Percentiles rank a stretch among this genome's conserved stretches.
These are phyloP conservation scores for Bipolaris bicolor DNA, from an alignment of 2,329 filamentous ascomycete genomes.

Conservation along the genomic window DNA sequence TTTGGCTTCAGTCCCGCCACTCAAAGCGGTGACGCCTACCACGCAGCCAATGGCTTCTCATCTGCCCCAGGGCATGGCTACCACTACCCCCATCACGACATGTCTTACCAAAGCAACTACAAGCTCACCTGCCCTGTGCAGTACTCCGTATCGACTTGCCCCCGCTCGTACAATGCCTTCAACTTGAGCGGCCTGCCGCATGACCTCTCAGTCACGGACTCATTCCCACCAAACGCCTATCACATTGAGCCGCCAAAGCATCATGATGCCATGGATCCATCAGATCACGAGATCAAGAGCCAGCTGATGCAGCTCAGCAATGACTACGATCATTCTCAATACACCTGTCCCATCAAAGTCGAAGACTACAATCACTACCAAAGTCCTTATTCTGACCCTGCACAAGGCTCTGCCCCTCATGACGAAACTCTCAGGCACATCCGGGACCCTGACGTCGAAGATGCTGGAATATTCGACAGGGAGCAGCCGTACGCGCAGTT, in stretches of 20 bases:
- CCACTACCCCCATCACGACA: conserved; percentile 27
- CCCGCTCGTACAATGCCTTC: conserved; percentile 30
- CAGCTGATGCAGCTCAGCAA: conserved; percentile 34
- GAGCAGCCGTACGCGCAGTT: conserved; percentile 81
- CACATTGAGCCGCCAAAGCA: conserved; percentile 37
- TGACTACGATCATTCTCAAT: conserved; percentile 34
- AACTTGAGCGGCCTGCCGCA: conserved; percentile 23
- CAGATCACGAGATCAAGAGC: conserved; percentile 25
- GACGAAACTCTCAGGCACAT: conserved; percentile 17
- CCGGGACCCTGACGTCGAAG: conserved; percentile 16
- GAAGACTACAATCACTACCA: conserved; percentile 27
- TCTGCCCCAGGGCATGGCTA: conserved; percentile 15
- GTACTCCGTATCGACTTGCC: conserved; percentile 25
- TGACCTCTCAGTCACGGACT: conserved; percentile 20
- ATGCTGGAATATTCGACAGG: conserved; percentile 39
- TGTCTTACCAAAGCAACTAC: conserved; percentile 33
- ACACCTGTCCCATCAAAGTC: conserved; percentile 19
- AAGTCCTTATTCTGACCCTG: conserved; percentile 30
- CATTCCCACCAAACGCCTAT: conserved; percentile 43
- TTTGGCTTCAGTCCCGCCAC: conserved; percentile 16
- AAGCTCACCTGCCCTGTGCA: conserved; percentile 26
- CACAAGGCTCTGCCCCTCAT: conserved; percentile 31
- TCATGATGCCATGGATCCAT: conserved; percentile 28
- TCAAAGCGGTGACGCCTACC: conserved; percentile 21
- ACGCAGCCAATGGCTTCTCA: conserved; percentile 17